A percentile compares a stretch with the other conserved stretches of the same genome.
These are phyloP conservation scores for Phytophthora cactorum DNA, from an alignment of 352 stramenopile genomes.

Conservation along the genomic window DNA sequence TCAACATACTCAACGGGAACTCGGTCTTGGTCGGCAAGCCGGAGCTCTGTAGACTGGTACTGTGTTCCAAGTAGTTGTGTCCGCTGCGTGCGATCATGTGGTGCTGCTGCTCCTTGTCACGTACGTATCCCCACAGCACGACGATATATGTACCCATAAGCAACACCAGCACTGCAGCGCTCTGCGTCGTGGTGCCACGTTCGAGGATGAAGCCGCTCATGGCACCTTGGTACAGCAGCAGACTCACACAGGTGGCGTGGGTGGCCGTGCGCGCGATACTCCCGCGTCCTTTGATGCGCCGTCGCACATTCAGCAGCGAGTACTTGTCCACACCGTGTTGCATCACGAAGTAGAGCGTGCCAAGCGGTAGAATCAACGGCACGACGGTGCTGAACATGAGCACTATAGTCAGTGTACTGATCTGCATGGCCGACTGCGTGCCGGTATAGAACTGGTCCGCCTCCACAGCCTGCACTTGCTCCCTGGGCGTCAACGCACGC, in stretches of 20 bases:
- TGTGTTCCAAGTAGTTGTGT: slow-evolving; percentile 49
- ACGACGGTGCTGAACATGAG: slow-evolving; percentile 89
- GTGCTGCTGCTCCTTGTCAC: slow-evolving; percentile 83
- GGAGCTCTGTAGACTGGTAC: slow-evolving; percentile 19
- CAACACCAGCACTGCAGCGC: slow-evolving; percentile 68
- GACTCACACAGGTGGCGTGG: slow-evolving; percentile 79
- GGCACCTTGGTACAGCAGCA: slow-evolving; percentile 81
- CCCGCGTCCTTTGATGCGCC: slow-evolving; percentile 83
- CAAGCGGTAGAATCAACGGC: slow-evolving; percentile 81
- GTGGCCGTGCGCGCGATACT: slow-evolving; percentile 84
- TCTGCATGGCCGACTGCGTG: slow-evolving; percentile 85
- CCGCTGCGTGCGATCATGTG: slow-evolving; percentile 46
- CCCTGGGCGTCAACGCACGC: slow-evolving; percentile 72
- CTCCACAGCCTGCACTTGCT: slow-evolving; percentile 75
- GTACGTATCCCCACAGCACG: slow-evolving; percentile 81
- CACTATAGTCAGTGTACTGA: slow-evolving; percentile 84
- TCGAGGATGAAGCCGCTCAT: slow-evolving; percentile 90
- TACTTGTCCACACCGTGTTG: slow-evolving; percentile 89
- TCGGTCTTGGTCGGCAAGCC: slow-evolving; percentile 16
- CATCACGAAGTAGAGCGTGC: slow-evolving; percentile 86
- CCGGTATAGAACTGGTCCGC: slow-evolving; percentile 86
- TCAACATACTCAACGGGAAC: slow-evolving; percentile 35
- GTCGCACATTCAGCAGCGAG: slow-evolving; percentile 76
- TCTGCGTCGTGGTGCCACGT: slow-evolving; percentile 77
- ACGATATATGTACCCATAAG: slow-evolving; percentile 88